phyloP scores from a whole-genome alignment of 2,329 filamentous ascomycete species.

The Chaetomium sp. region DNA sequence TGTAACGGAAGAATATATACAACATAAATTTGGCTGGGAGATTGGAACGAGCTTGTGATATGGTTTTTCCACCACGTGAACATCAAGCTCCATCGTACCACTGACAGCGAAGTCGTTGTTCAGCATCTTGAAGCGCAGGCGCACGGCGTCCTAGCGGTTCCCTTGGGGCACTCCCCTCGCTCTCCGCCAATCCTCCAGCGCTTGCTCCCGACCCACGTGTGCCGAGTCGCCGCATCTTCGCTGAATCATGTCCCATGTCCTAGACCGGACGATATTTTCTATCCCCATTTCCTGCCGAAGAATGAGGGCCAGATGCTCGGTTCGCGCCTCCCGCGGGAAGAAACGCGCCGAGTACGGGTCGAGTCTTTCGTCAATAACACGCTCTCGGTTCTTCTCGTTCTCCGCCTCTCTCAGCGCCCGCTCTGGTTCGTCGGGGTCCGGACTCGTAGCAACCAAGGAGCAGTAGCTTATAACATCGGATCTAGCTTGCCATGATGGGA shows the following conservation, averaged over 20 bases:
- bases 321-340: conserved; percentile 76
- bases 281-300: conserved; percentile 75
- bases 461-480: conserved; percentile 88
- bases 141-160: not conserved
- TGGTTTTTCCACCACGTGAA: not conserved
- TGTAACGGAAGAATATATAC: not conserved
- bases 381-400: conserved; percentile 68
- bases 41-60: not conserved
- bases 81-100: not conserved
- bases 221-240: conserved; percentile 69
- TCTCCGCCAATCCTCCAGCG: conserved; percentile 63
- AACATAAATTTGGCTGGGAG: not conserved
- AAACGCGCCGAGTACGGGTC: conserved; percentile 90
- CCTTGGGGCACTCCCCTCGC: conserved; percentile 4
- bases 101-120: not conserved
- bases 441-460: conserved; percentile 79
- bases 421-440: conserved; percentile 85
- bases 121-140: not conserved
- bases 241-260: conserved; percentile 78
- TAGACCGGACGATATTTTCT: conserved; percentile 75
- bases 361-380: conserved; percentile 80
- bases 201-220: conserved; percentile 63
- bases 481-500: conserved; percentile 84
- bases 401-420: conserved; percentile 69
- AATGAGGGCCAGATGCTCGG: conserved; percentile 73